Conservation (phyloP, 2,329 filamentous ascomycete species). For the Fulvia fulva region DNA sequence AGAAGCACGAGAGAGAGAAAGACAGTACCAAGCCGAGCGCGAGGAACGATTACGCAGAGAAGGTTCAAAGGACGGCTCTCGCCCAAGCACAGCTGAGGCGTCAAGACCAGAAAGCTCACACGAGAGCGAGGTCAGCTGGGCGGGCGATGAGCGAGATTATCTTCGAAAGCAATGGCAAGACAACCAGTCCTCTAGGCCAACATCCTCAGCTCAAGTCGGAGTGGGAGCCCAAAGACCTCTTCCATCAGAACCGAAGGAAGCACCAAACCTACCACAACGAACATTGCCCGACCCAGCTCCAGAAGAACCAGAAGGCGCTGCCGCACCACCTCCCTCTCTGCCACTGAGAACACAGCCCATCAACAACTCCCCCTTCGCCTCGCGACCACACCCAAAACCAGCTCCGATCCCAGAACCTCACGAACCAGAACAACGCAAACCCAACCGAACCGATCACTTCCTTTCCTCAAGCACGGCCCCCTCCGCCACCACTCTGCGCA, state of each 20-base stretch:
- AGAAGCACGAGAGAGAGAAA: conserved; percentile 63
- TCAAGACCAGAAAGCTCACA: conserved; percentile 34
- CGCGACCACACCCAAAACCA: conserved; percentile 25
- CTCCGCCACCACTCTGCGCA: conserved; percentile 35
- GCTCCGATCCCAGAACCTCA: conserved; percentile 18
- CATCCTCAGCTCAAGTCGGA: conserved; percentile 35
- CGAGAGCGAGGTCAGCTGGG: conserved; percentile 60
- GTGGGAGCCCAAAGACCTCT: conserved; percentile 33
- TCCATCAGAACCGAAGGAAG: conserved; percentile 19
- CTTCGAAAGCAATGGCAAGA: conserved; percentile 56
- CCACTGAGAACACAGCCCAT: conserved; percentile 45
- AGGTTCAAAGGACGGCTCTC: conserved; percentile 32
- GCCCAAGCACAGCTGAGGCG: conserved; percentile 31
- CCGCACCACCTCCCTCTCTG: conserved; percentile 27
- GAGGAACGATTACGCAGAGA: conserved; percentile 46
- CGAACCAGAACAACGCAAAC: conserved; percentile 20
- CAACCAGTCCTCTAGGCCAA: conserved; percentile 27
- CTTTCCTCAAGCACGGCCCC: conserved; percentile 55
- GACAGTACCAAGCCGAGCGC: conserved; percentile 59
- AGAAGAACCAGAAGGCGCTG: conserved; percentile 13
- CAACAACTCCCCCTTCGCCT: conserved; percentile 37
- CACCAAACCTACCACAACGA: conserved; percentile 15
- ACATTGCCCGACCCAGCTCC: conserved; percentile 23
- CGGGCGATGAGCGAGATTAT: conserved; percentile 62
- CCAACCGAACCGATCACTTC: conserved; percentile 56